Evolutionary conservation across 75 land plant genomes (phyloP).

Genomic region (Pinus albicaulis): DNA sequence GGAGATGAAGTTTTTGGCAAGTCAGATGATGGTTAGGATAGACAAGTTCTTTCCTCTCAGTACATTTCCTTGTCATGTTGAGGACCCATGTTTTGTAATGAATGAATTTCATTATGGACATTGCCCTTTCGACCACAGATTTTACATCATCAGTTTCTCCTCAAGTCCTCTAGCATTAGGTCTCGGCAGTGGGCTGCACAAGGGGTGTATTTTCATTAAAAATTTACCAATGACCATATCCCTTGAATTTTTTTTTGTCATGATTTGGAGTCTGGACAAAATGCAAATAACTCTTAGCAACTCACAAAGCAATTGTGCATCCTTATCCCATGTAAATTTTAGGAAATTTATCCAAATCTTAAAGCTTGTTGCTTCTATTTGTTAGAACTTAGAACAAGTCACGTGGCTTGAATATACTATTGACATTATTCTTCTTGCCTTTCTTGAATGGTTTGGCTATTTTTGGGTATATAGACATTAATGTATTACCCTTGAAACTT

Average conservation of each 20-base stretch:
- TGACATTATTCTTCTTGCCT: no score
- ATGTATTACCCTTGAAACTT: not conserved
- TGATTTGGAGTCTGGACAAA: not conserved
- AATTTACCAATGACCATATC: not conserved
- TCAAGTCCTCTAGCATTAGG: not conserved
- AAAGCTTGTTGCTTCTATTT: no score
- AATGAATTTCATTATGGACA: not conserved
- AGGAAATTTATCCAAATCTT: no score
- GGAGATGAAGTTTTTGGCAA: not conserved
- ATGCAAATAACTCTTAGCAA: not conserved
- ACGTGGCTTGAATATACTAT: no score
- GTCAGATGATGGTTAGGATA: not conserved
- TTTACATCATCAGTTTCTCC: not conserved
- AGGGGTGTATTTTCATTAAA: not conserved
- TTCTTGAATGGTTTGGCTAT: no score
- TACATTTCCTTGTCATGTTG: not conserved
- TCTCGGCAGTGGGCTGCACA: not conserved
- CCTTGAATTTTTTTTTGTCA: not conserved
- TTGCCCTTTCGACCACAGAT: not conserved
- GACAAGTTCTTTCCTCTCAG: not conserved
- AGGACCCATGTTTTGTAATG: not conserved
- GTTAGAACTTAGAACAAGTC: no score
- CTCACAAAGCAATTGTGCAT: no score
- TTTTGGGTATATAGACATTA: no score
- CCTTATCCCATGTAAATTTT: no score